Percentiles rank a stretch among this genome's conserved stretches.
Evolutionary conservation across 176 grass and related monocot genomes (phyloP).

Genomic region (Dactylis glomerata): DNA sequence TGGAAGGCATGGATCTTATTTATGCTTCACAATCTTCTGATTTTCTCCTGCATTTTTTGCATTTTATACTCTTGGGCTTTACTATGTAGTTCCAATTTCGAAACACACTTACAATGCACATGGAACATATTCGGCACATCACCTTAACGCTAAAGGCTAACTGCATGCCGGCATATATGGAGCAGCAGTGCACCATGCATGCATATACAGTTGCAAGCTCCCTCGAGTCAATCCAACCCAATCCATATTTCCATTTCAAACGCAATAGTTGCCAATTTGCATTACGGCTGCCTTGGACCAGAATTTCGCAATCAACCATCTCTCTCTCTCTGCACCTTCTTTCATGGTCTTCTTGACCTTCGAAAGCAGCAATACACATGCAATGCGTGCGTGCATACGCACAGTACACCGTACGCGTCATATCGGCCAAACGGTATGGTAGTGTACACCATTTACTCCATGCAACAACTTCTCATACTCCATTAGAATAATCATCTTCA

Average conservation of each 20-base stretch:
- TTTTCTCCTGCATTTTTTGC: too few species aligned
- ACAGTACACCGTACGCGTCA: not conserved
- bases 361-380: not conserved
- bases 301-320: not conserved
- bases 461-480: constrained; percentile 24
- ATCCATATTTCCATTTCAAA: not conserved
- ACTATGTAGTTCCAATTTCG: too few species aligned
- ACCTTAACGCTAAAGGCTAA: not conserved
- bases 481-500: constrained; percentile 31
- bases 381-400: not conserved
- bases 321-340: not conserved
- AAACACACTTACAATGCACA: not conserved
- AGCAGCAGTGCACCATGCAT: not conserved
- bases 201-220: not conserved
- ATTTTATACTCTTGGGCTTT: too few species aligned
- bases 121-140: not conserved
- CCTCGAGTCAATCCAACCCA: constrained; percentile 11
- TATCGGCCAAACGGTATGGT: not conserved
- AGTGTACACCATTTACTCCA: constrained; percentile 26
- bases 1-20: too few species aligned
- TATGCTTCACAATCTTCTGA: too few species aligned
- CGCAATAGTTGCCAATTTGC: not conserved
- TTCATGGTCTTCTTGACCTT: not conserved
- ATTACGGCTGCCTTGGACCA: constrained; percentile 2
- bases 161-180: not conserved